A percentile compares a stretch with the other conserved stretches of the same genome.
Conservation (phyloP, 495 filamentous ascomycete species). For the Neurospora intermedia region DNA sequence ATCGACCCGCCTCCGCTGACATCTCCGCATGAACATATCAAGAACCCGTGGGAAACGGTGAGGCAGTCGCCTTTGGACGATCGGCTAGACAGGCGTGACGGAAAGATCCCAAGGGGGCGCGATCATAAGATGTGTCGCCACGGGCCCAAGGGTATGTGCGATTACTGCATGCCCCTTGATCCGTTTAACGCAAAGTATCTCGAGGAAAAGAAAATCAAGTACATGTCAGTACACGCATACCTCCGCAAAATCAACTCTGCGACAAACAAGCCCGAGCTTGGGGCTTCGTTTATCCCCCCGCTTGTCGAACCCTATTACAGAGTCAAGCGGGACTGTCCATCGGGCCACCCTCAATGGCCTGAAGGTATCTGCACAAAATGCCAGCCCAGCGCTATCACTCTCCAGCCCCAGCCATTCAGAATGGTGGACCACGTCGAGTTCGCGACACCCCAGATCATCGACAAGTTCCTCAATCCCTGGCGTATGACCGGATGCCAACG, state of each 20-base stretch:
- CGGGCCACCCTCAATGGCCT: conserved; percentile 86
- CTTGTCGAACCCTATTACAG: conserved; percentile 89
- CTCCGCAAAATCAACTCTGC: conserved; percentile 88
- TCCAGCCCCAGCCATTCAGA: conserved; percentile 89
- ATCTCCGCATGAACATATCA: conserved; percentile 53
- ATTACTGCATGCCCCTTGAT: conserved; percentile 97
- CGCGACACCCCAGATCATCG: conserved; percentile 65
- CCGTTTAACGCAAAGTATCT: conserved; percentile 84
- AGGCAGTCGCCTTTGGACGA: conserved; percentile 81
- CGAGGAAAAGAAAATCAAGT: conserved; percentile 94
- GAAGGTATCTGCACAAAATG: conserved; percentile 99
- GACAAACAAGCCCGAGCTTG: conserved; percentile 89
- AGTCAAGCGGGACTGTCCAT: conserved; percentile 79
- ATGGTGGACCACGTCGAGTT: conserved; percentile 99
- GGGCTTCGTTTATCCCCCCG: conserved; percentile 89
- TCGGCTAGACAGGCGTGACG: conserved; percentile 75
- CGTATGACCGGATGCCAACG: conserved; percentile 67
- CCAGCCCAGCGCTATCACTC: conserved; percentile 91
- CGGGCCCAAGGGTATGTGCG: conserved; percentile 95
- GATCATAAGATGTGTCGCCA: conserved; percentile 91
- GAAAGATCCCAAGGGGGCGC: conserved; percentile 70
- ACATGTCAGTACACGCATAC: conserved; percentile 91
- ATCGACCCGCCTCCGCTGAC: conserved; percentile 46
- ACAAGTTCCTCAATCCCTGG: conserved; percentile 87
- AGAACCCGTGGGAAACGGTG: conserved; percentile 90